Conservation (phyloP, 2,329 filamentous ascomycete species). For the Xylaria digitata region DNA sequence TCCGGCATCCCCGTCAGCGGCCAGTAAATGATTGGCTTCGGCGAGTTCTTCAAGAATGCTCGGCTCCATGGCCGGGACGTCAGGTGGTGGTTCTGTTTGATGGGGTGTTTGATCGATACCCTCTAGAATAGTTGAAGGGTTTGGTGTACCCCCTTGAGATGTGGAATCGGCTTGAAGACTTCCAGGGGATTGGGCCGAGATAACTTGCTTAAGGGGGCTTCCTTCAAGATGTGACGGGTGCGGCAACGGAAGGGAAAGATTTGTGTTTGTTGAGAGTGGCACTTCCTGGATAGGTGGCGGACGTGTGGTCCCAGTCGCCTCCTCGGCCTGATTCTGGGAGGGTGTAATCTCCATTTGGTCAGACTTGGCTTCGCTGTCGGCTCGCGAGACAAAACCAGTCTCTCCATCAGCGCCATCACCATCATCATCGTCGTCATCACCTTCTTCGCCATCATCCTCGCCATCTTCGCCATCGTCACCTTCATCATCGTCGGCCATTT, state of each 20-base stretch:
- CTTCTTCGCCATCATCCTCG: constrained; percentile 59
- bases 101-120: constrained; percentile 4
- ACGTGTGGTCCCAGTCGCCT: constrained; percentile 33
- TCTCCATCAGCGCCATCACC: constrained; percentile 59
- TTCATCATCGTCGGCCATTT: constrained; percentile 65
- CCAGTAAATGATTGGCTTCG: background rate
- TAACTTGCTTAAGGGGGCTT: constrained; percentile 39
- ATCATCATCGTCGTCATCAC: constrained; percentile 58
- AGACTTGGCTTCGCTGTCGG: constrained; percentile 49
- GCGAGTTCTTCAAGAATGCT: background rate
- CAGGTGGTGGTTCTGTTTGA: constrained; percentile 35
- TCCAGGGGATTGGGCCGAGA: constrained; percentile 36
- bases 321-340: constrained; percentile 44
- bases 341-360: constrained; percentile 51
- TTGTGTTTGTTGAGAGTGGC: background rate
- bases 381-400: constrained; percentile 51
- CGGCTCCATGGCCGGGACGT: constrained; percentile 17
- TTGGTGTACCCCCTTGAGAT: constrained; percentile 5
- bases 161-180: constrained; percentile 2
- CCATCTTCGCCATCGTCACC: constrained; percentile 62
- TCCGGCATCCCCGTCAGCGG: background rate
- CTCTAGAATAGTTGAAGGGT: constrained; percentile 6
- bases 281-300: constrained; percentile 37
- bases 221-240: constrained; percentile 34
- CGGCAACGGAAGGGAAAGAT: constrained; percentile 27